Evolutionary conservation across 805 yeast species (phyloP).

Genomic region (Barnettozyma salicaria): DNA sequence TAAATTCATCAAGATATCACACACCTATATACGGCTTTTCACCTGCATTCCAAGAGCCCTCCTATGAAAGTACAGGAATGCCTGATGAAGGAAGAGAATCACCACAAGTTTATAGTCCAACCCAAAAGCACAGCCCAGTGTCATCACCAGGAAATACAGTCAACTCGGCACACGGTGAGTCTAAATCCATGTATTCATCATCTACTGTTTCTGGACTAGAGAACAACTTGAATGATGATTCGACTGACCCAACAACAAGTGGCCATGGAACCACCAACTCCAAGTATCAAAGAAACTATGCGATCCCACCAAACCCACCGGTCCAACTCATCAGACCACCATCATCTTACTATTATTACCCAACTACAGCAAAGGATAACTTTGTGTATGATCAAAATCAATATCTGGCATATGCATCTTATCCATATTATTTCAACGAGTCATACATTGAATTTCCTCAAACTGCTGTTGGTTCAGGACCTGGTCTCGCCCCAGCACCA

Average conservation of each 20-base stretch:
- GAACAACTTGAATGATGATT: slow-evolving; percentile 14
- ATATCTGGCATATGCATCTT: slow-evolving; percentile 20
- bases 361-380: slow-evolving; percentile 23
- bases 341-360: slow-evolving; percentile 27
- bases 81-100: slow-evolving; percentile 2
- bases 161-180: slow-evolving; percentile 22
- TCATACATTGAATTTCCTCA: slow-evolving; percentile 18
- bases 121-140: slow-evolving; percentile 21
- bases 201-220: slow-evolving; percentile 23
- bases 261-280: slow-evolving; percentile 14
- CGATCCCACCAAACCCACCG: slow-evolving; percentile 5
- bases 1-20: slow-evolving; percentile 7
- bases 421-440: slow-evolving; percentile 24
- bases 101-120: slow-evolving; percentile 4
- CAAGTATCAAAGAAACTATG: slow-evolving; percentile 11
- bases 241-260: slow-evolving; percentile 15
- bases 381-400: slow-evolving; percentile 25
- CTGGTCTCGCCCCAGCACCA: slow-evolving; percentile 24
- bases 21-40: slow-evolving; percentile 10
- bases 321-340: slow-evolving; percentile 19
- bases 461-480: slow-evolving; percentile 13
- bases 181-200: slow-evolving; percentile 23
- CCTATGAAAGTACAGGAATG: neutral
- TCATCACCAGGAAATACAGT: slow-evolving; percentile 25
- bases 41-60: slow-evolving; percentile 1